Base-by-base conservation (phyloP, 192 early-diverging fungal species). In the Geosiphon pyriformis region DNA sequence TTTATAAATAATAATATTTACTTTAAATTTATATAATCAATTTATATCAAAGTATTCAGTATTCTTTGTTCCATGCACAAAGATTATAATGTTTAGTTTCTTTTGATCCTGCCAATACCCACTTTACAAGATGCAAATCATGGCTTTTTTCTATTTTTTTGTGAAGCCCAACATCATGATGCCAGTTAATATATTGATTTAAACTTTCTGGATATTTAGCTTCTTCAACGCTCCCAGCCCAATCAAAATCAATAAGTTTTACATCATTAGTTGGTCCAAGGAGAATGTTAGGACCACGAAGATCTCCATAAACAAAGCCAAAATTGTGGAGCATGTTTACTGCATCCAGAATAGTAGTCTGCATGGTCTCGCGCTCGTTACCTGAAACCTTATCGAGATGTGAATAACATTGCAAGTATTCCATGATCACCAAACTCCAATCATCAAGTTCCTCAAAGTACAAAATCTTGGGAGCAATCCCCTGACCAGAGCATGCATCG, bases 201-300 rank as follows among this genome's bases (percentile, higher is more conserved):
- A 42, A 29, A 31, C 48, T 53, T 34, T 34, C 31, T 48, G 63
- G 63, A 49, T 65, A 65, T 34, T 12, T 2, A 65, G 63, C 63
- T 49, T 65, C 63, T 2, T n/a, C 25, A 23, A 8, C 47, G 48
- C 52, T 65, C 23, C 63, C 63, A 65, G 63, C 47, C 48, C 63
- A 65, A 18, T 65, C 63, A 65, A 65, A 65, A 65, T 65, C 31
- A 29, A 52, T 31, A 53, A 65, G 32, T 29, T 65, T 65, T 31
- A 65, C 31, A 49, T 50, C 48, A 65, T 31, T 26, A 51, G 23
- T 65, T 33, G 63, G 30, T 53, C 48, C 63, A 50, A 49, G 15
- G 29, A 65, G 48, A 54, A 65, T 65, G 27, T 65, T 65, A n/a
- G 25, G 22, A 3, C 48, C 22, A 53, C 30, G 17, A 50, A 65